These are phyloP conservation scores for Debaryomyces coudertii DNA, from an alignment of 1,139 yeast species.

Conservation along the genomic window DNA sequence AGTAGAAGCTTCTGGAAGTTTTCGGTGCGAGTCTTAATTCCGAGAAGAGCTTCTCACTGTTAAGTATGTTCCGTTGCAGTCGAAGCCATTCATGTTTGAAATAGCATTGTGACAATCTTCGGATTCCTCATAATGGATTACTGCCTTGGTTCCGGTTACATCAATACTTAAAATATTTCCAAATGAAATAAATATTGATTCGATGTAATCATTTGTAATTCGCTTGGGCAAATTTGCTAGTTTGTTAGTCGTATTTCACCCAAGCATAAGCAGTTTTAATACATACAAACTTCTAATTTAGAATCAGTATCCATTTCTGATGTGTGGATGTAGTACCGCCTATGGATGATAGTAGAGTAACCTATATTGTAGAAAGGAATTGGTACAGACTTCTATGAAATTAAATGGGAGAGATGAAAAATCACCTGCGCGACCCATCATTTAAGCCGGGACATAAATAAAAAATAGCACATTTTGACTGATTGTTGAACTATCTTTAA, in stretches of 20 bases:
- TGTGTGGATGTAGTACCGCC: not conserved
- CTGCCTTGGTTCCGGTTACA: conserved; percentile 7
- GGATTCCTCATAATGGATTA: conserved; percentile 15
- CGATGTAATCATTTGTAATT: conserved; percentile 12
- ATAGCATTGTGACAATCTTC: conserved; percentile 18
- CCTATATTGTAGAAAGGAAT: not conserved
- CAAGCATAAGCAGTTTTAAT: not conserved
- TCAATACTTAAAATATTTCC: conserved; percentile 14
- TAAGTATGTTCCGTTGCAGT: conserved; percentile 12
- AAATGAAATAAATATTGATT: conserved; percentile 16
- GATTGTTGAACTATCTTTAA: not conserved
- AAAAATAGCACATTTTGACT: not conserved
- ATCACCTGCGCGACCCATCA: not conserved
- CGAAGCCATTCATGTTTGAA: conserved; percentile 18
- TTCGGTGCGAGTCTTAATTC: not conserved
- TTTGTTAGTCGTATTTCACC: conserved; percentile 10
- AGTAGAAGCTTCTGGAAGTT: conserved; percentile 6
- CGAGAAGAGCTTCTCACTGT: conserved; percentile 10
- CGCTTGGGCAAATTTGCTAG: conserved; percentile 15
- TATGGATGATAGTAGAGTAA: not conserved
- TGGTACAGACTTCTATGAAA: not conserved
- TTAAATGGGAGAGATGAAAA: not conserved
- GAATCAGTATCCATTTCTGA: conserved; percentile 6
- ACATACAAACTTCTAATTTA: conserved; percentile 12
- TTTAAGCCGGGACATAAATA: not conserved